Evolutionary conservation across 805 yeast genomes (phyloP).

Genomic region (Komagataella populi): DNA sequence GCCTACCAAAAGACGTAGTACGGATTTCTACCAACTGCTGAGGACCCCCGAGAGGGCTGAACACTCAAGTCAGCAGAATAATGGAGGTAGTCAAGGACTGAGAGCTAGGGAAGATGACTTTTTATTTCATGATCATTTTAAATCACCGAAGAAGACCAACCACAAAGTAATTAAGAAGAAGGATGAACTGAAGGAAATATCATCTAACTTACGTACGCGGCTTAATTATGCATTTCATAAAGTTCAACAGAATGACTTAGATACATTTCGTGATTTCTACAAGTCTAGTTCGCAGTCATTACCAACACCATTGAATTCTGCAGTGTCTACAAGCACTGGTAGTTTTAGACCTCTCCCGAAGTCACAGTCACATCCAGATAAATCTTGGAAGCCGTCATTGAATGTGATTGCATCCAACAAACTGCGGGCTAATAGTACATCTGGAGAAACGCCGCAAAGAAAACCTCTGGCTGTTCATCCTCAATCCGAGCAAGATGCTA

Average conservation of each 20-base stretch:
- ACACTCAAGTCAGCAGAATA: slow-evolving; percentile 4
- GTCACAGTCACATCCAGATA: neutral
- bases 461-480: neutral
- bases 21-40: slow-evolving; percentile 20
- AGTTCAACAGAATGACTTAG: slow-evolving; percentile 17
- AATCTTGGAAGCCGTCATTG: neutral
- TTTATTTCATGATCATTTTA: slow-evolving; percentile 14
- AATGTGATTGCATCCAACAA: neutral
- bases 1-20: slow-evolving; percentile 15
- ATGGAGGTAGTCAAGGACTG: slow-evolving; percentile 2
- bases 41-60: slow-evolving; percentile 18
- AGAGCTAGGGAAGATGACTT: slow-evolving; percentile 14
- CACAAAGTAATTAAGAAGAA: slow-evolving; percentile 15
- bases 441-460: neutral
- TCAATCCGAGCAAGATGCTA: slow-evolving; percentile 36
- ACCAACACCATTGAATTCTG: neutral
- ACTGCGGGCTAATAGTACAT: neutral
- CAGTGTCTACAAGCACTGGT: neutral
- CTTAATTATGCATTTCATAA: slow-evolving; percentile 21
- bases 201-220: slow-evolving; percentile 20
- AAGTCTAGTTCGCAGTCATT: neutral
- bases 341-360: neutral
- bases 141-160: slow-evolving; percentile 14
- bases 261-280: slow-evolving; percentile 1
- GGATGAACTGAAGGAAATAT: slow-evolving; percentile 20